phyloP scores from a whole-genome alignment of 2,329 filamentous ascomycete genomes.

The Penicillium crustosum region DNA sequence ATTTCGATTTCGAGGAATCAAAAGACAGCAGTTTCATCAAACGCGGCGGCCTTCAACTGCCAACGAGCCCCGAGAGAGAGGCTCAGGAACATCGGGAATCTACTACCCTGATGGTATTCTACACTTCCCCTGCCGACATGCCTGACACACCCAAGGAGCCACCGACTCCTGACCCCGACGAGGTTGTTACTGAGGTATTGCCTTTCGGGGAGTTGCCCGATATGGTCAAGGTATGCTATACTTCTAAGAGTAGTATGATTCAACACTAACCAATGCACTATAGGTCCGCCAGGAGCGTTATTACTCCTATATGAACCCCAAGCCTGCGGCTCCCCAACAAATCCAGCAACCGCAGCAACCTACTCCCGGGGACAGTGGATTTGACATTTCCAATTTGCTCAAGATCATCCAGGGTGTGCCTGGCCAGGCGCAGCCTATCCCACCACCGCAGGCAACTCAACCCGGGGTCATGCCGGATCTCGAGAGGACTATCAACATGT shows the following conservation, averaged over 20 bases:
- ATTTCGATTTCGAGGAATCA: constrained; percentile 40
- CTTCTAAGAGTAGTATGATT: background rate
- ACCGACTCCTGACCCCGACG: constrained; percentile 39
- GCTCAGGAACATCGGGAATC: constrained; percentile 49
- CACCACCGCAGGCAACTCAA: constrained; percentile 29
- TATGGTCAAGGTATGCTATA: constrained; percentile 38
- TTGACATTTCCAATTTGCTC: constrained; percentile 45
- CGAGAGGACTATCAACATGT: constrained; percentile 12
- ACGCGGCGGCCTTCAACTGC: constrained; percentile 42
- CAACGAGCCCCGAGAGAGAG: constrained; percentile 43
- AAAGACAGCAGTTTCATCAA: constrained; percentile 40
- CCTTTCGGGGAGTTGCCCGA: constrained; percentile 47
- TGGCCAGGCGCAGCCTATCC: constrained; percentile 32
- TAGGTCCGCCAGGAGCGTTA: constrained; percentile 46
- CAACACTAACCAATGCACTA: constrained; percentile 12
- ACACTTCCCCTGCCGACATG: constrained; percentile 47
- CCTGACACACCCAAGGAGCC: constrained; percentile 51
- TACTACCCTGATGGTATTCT: constrained; percentile 51
- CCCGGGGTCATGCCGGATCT: constrained; percentile 30
- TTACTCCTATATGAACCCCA: constrained; percentile 38
- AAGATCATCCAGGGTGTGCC: constrained; percentile 41
- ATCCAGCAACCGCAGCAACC: constrained; percentile 26
- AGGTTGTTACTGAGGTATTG: constrained; percentile 35
- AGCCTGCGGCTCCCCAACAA: constrained; percentile 26
- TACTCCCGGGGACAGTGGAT: constrained; percentile 21